A percentile compares a stretch with the other conserved stretches of the same genome.
Evolutionary conservation across 192 early-diverging fungal genomes (phyloP).

Genomic region (Entomortierella chlamydospora): DNA sequence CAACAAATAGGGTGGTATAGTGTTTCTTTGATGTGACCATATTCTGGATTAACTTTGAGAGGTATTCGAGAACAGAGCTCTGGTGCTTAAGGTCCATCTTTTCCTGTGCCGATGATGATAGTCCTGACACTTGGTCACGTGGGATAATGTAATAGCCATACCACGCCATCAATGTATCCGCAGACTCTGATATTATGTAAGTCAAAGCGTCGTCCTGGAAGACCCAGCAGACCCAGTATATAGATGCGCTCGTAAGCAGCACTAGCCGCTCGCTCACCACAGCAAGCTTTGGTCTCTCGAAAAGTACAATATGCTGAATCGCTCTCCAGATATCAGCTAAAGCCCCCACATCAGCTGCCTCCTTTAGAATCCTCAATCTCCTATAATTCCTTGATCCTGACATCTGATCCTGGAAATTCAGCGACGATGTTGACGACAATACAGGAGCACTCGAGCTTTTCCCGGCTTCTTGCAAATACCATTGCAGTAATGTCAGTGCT

Average conservation of each 20-base stretch:
- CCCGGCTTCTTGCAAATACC: constrained; percentile 25
- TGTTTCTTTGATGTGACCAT: constrained; percentile 19
- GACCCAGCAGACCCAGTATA: constrained; percentile 40
- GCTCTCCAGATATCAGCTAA: constrained; percentile 28
- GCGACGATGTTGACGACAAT: background rate
- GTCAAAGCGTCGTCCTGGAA: constrained; percentile 20
- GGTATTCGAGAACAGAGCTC: constrained; percentile 20
- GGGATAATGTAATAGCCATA: constrained; percentile 37
- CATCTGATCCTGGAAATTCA: background rate
- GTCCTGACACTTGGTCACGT: background rate
- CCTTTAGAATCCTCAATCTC: constrained; percentile 1
- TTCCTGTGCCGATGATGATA: background rate
- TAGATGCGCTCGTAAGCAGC: background rate
- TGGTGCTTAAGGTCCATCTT: constrained; percentile 8
- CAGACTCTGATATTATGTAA: constrained; percentile 6
- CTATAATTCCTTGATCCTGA: background rate
- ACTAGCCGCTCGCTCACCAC: constrained; percentile 18
- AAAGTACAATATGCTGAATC: constrained; percentile 10
- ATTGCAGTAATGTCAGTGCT: constrained; percentile 20
- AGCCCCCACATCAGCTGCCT: background rate
- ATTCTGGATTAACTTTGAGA: constrained; percentile 25
- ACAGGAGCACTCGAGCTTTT: background rate
- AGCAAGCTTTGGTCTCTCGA: background rate
- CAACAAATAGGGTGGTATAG: constrained; percentile 8
- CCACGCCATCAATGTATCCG: constrained; percentile 48